Evolutionary conservation across 345 rosid genomes (phyloP), one percentile per base, ranked within the genome.

Genomic region (Psidium guajava): DNA sequence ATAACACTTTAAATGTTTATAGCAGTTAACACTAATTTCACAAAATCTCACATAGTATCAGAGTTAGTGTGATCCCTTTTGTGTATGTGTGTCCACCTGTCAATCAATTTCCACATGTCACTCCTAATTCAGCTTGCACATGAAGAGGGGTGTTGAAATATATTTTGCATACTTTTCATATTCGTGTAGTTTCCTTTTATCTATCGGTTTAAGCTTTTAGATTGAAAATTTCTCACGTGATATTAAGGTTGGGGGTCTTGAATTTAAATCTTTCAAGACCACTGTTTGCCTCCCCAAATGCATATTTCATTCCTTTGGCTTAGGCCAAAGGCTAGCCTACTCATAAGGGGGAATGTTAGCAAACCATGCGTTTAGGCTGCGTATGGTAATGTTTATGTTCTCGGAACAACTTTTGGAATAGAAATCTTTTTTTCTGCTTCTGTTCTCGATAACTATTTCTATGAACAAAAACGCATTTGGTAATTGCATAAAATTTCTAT

Each of bases 11-110:
- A 61, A 27, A 2, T 6, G 28, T 61, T 61, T 27, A 6, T 1
- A n/a, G 15, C 27, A 61, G 0, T 14, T 14, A 16, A 15, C 1
- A 15, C 16, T 3, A 11, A 1, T 13, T 16, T 0, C 20, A 58
- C 15, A 58, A 58, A 58, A 14, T 61, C 3, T 27, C 5, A 61
- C 0, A 27, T 27, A 0, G 2, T 14, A 28, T 61, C 0, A 15
- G 2, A 15, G 28, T 15, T 5, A 8, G 11, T 61, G 2, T 2
- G 15, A 61, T 61, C 40, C 21, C 73, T 61, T 61, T 15, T 0
- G 0, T 61, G 18, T 22, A 9, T 56, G 27, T 22, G 58, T 13
- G 8, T 9, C 27, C 22, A 56, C 24, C 36, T 15, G 27, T 61
- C 1, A 61, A 61, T 28, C 69, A 58, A n/a, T 3, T 28, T 28